Percentiles rank a stretch among this genome's conserved stretches.
Conservation (phyloP, 306 rosid genomes). For the Vigna nakashimae region DNA sequence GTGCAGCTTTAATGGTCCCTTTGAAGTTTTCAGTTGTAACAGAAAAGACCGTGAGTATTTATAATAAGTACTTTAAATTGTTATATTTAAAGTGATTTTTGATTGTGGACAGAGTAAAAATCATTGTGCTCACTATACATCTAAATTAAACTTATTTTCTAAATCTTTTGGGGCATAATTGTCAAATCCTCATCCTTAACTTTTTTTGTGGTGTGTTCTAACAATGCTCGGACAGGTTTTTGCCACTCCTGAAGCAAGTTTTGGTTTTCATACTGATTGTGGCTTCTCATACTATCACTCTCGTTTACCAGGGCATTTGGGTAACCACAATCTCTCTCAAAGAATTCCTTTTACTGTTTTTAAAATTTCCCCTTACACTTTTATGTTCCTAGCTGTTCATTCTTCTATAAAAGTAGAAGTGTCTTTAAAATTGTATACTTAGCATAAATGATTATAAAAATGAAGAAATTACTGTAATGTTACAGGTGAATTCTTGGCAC, state of each 20-base stretch:
- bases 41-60: slow-evolving; percentile 79
- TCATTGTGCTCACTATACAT: not conserved
- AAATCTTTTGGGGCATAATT: slow-evolving; percentile 1
- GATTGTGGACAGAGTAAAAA: not conserved
- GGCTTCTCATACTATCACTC: slow-evolving; percentile 87
- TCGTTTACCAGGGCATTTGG: slow-evolving; percentile 82
- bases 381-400: not conserved
- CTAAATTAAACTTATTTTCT: not conserved
- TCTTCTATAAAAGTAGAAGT: slow-evolving; percentile 20
- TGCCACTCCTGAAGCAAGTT: slow-evolving; percentile 94
- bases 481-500: slow-evolving; percentile 90
- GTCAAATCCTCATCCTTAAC: slow-evolving; percentile 18
- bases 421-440: not conserved
- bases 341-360: not conserved
- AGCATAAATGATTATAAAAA: not conserved
- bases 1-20: slow-evolving; percentile 90
- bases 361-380: not conserved
- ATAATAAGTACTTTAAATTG: not conserved
- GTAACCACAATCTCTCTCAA: slow-evolving; percentile 51
- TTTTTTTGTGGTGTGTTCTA: slow-evolving; percentile 18
- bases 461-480: slow-evolving; percentile 17
- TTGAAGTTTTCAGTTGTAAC: slow-evolving; percentile 90
- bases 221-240: slow-evolving; percentile 65
- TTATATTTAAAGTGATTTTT: not conserved
- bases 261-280: slow-evolving; percentile 95